These are phyloP conservation scores for Botrytis byssoidea DNA, from an alignment of 2,329 filamentous ascomycete genomes.

Conservation along the genomic window DNA sequence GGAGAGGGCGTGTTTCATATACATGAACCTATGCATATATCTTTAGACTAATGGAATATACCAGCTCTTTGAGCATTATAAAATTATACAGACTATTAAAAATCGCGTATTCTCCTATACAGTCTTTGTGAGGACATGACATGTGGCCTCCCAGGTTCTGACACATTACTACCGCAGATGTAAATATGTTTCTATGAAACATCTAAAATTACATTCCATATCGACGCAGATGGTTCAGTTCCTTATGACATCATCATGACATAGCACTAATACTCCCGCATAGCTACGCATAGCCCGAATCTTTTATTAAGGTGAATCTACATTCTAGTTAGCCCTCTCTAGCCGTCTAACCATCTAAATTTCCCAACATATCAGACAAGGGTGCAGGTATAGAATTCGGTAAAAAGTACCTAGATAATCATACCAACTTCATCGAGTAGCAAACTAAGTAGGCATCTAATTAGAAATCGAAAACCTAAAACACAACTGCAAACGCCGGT, in stretches of 20 bases:
- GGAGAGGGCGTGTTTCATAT: neutral
- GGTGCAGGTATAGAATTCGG: neutral
- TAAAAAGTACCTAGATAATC: neutral
- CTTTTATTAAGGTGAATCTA: neutral
- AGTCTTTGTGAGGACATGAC: no score
- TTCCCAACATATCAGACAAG: neutral
- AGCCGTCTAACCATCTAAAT: neutral
- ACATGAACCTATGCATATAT: neutral
- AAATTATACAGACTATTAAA: neutral
- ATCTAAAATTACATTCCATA: neutral
- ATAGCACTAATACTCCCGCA: neutral
- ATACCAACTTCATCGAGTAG: neutral
- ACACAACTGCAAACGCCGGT: neutral
- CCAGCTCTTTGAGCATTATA: neutral
- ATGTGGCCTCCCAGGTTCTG: no score
- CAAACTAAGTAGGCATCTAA: neutral
- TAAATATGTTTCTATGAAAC: neutral
- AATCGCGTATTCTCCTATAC: neutral
- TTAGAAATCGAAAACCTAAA: neutral
- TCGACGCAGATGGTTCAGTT: neutral
- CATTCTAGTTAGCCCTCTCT: neutral
- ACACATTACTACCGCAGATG: neutral
- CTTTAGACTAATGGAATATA: constrained; percentile 1
- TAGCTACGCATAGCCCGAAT: neutral
- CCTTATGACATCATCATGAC: neutral